These are phyloP conservation scores for Picea engelmannii DNA, from an alignment of 83 land plant genomes.

Conservation along the genomic window DNA sequence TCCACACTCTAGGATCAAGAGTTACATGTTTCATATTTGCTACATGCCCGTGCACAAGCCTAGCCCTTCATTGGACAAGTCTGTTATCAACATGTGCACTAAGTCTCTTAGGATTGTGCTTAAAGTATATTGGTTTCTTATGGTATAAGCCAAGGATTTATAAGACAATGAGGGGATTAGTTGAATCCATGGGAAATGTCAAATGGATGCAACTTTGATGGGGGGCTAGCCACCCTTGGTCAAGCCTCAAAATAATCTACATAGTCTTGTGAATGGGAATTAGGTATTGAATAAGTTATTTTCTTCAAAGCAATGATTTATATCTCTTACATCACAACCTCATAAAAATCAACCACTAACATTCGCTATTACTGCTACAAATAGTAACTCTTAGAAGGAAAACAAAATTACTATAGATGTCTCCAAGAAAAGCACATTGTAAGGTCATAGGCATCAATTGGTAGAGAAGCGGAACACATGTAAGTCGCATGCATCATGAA, in stretches of 20 bases:
- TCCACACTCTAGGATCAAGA: slow-evolving; percentile 93
- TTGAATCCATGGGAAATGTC: slow-evolving; percentile 94
- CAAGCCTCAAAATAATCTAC: slow-evolving; percentile 45
- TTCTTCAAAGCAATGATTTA: slow-evolving; percentile 79
- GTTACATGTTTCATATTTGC: slow-evolving; percentile 95
- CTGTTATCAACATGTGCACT: slow-evolving; percentile 92
- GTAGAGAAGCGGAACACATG: too few relatives aligned
- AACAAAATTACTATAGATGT: slow-evolving; percentile 40
- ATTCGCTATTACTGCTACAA: slow-evolving; percentile 18
- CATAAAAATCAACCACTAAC: slow-evolving; percentile 25
- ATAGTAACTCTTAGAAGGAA: slow-evolving; percentile 38
- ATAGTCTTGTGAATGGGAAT: slow-evolving; percentile 62
- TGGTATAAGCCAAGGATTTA: slow-evolving; percentile 92
- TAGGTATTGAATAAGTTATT: slow-evolving; percentile 69
- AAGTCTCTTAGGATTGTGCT: slow-evolving; percentile 88
- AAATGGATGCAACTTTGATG: slow-evolving; percentile 90
- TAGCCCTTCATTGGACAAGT: slow-evolving; percentile 92
- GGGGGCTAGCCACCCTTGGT: slow-evolving; percentile 96
- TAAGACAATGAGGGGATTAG: slow-evolving; percentile 81
- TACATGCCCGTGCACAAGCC: slow-evolving; percentile 97
- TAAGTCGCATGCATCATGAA: too few relatives aligned
- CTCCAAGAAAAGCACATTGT: too few relatives aligned
- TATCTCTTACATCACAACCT: slow-evolving; percentile 83
- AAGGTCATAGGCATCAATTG: too few relatives aligned
- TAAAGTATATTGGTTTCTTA: slow-evolving; percentile 97